phyloP scores from a whole-genome alignment of 768 basidiomycete genomes.

The Holtermanniella nyarrowii region DNA sequence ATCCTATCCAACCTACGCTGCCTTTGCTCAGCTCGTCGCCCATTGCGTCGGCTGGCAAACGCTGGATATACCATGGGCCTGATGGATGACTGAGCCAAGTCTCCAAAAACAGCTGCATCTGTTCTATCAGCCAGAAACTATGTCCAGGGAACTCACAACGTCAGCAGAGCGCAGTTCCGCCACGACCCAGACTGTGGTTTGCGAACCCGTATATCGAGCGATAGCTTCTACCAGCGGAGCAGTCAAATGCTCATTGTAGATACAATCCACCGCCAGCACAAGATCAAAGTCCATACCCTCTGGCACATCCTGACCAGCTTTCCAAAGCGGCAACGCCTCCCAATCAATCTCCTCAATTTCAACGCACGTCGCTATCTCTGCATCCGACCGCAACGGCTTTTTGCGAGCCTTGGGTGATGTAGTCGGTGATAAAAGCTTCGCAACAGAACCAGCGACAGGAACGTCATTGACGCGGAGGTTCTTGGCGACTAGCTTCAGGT shows the following conservation, averaged over 20 bases:
- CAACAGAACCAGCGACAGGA: not conserved
- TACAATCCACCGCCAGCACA: constrained; percentile 36
- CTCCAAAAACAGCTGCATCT: constrained; percentile 28
- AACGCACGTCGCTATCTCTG: constrained; percentile 4
- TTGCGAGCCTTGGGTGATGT: too few relatives aligned
- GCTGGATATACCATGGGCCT: constrained; percentile 26
- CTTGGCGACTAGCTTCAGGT: constrained; percentile 27
- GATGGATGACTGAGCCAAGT: constrained; percentile 21
- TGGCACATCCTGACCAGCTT: not conserved
- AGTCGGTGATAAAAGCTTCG: not conserved
- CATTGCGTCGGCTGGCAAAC: constrained; percentile 19
- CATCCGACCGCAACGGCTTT: not conserved
- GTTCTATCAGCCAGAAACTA: constrained; percentile 2
- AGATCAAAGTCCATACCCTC: constrained; percentile 14
- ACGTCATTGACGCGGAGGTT: constrained; percentile 30
- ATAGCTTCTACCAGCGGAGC: constrained; percentile 34
- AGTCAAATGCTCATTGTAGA: constrained; percentile 37
- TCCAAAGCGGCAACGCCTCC: constrained; percentile 8
- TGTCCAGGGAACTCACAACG: constrained; percentile 21
- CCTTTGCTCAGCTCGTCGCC: constrained; percentile 17
- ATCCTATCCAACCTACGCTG: constrained; percentile 33
- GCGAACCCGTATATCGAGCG: constrained; percentile 19
- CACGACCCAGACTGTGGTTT: constrained; percentile 31
- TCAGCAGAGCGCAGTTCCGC: constrained; percentile 35
- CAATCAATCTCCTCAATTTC: constrained; percentile 35